Percentiles rank a stretch among this genome's conserved stretches.
These are phyloP conservation scores for Chamaecrista fasciculata DNA, from an alignment of 306 rosid genomes.

Conservation along the genomic window DNA sequence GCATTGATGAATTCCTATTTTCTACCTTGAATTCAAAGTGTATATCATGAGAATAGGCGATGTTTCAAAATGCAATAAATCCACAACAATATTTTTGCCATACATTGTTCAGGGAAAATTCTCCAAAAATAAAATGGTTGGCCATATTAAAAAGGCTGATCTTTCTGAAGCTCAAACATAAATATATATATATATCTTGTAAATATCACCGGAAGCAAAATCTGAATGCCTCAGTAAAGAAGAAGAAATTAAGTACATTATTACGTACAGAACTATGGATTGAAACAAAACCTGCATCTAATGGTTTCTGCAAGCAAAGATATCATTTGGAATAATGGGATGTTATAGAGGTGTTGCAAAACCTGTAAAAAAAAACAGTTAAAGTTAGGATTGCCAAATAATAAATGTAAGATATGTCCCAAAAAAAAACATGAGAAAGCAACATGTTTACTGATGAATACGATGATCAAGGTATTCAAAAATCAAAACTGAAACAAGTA, in stretches of 20 bases:
- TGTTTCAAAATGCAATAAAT: neutral
- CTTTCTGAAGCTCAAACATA: conserved; percentile 4
- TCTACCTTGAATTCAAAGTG: neutral
- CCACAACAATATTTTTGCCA: neutral
- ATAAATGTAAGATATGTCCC: neutral
- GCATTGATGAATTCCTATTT: neutral
- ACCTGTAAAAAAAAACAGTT: conserved; percentile 46
- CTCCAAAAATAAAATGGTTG: conserved; percentile 30
- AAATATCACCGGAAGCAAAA: conserved; percentile 11
- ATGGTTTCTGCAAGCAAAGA: conserved; percentile 27
- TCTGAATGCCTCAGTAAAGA: conserved; percentile 9
- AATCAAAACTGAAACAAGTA: neutral
- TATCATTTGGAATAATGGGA: neutral
- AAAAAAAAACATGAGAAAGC: conserved; percentile 17
- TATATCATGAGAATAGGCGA: neutral
- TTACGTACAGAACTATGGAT: conserved; percentile 31
- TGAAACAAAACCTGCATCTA: conserved; percentile 39
- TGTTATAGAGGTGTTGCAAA: conserved; percentile 88
- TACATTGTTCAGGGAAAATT: conserved; percentile 24
- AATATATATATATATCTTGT: conserved; percentile 1
- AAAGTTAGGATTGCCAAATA: conserved; percentile 23
- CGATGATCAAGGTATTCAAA: neutral
- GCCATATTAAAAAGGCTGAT: neutral
- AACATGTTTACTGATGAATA: neutral
- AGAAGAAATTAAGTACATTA: conserved; percentile 33